A percentile compares a stretch with the other conserved stretches of the same genome.
These are phyloP conservation scores for Cronartium quercuum DNA, from an alignment of 1,284 basidiomycete genomes.

Conservation along the genomic window DNA sequence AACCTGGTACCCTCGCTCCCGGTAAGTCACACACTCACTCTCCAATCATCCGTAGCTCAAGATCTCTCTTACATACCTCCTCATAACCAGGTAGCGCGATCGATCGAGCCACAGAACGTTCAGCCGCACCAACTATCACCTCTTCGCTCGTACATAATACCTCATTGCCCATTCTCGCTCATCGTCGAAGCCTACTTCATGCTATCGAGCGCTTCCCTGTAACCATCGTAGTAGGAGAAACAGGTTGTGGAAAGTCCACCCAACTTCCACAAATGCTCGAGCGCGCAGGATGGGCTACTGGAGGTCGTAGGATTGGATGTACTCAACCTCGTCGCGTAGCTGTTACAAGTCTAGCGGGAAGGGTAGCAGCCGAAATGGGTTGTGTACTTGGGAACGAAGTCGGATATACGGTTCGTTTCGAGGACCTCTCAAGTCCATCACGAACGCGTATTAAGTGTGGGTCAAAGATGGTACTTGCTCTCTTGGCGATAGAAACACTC, in stretches of 20 bases:
- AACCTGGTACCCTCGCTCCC: slow-evolving; percentile 68
- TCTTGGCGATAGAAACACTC: slow-evolving; percentile 43
- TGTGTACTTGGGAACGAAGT: slow-evolving; percentile 71
- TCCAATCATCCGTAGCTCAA: neutral
- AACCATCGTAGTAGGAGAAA: slow-evolving; percentile 67
- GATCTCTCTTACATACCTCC: neutral
- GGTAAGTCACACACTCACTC: slow-evolving; percentile 52
- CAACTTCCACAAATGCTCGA: slow-evolving; percentile 90
- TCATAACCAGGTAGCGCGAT: slow-evolving; percentile 65
- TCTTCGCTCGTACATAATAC: slow-evolving; percentile 50
- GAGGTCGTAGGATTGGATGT: slow-evolving; percentile 46
- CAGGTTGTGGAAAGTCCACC: slow-evolving; percentile 95
- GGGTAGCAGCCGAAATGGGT: slow-evolving; percentile 49
- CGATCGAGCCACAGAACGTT: slow-evolving; percentile 71
- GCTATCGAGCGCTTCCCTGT: slow-evolving; percentile 35
- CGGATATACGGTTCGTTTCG: slow-evolving; percentile 52
- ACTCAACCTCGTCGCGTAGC: slow-evolving; percentile 49
- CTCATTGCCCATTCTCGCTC: slow-evolving; percentile 55
- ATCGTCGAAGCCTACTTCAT: slow-evolving; percentile 39
- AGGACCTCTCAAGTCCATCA: slow-evolving; percentile 46
- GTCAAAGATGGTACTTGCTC: slow-evolving; percentile 43
- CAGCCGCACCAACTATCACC: slow-evolving; percentile 64
- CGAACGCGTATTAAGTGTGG: slow-evolving; percentile 49
- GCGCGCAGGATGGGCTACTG: slow-evolving; percentile 60
- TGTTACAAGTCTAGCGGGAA: slow-evolving; percentile 49